A percentile compares a stretch with the other conserved stretches of the same genome.
These are phyloP conservation scores for Cyclocybe aegerita DNA, from an alignment of 768 basidiomycete species.

Conservation along the genomic window DNA sequence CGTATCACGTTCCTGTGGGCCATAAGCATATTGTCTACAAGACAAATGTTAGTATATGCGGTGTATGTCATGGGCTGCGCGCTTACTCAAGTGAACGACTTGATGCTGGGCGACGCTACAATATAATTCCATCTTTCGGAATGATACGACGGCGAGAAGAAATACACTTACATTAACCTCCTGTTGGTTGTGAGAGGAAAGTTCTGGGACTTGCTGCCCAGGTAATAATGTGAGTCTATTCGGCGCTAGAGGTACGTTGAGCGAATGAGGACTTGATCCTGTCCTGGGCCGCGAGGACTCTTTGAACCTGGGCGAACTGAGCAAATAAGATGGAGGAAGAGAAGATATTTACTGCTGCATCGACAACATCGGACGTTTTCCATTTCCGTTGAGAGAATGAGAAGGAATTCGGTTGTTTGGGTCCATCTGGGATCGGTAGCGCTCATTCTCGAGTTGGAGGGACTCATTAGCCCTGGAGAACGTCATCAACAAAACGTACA, in stretches of 20 bases:
- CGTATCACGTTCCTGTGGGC: conserved; percentile 44
- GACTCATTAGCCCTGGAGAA: conserved; percentile 46
- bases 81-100: conserved; percentile 34
- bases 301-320: conserved; percentile 14
- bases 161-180: conserved; percentile 9
- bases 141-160: background rate
- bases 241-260: conserved; percentile 55
- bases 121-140: background rate
- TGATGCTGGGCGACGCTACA: conserved; percentile 44
- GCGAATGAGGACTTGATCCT: conserved; percentile 63
- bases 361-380: conserved; percentile 62
- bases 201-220: conserved; percentile 51
- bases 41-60: conserved; percentile 19
- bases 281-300: conserved; percentile 28
- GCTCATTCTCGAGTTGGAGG: conserved; percentile 49
- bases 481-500: conserved; percentile 2
- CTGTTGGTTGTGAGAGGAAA: conserved; percentile 28
- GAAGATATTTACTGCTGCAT: conserved; percentile 20
- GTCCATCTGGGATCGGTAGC: conserved; percentile 38
- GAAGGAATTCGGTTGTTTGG: conserved; percentile 28
- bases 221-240: conserved; percentile 67
- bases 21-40: conserved; percentile 68
- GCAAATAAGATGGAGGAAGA: background rate
- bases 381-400: conserved; percentile 48
- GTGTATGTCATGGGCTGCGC: background rate